Percentiles rank a stretch among this genome's conserved stretches.
Evolutionary conservation across 1,139 yeast genomes (phyloP).

Genomic region (Blastobotrys capitulatus): DNA sequence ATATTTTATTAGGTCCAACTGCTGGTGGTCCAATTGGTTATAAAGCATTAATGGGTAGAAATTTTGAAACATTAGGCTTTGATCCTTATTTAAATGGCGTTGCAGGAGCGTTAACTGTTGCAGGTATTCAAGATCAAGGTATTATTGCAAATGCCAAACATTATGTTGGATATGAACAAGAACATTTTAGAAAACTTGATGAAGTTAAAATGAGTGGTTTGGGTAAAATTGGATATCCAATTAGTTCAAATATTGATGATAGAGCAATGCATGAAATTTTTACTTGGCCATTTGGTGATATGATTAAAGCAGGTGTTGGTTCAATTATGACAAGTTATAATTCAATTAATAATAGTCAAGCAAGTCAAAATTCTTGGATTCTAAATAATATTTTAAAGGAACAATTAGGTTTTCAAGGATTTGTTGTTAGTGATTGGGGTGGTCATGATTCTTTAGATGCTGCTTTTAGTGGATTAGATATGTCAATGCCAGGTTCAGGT

Average conservation of each 20-base stretch:
- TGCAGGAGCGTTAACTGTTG: constrained; percentile 48
- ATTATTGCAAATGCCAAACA: constrained; percentile 53
- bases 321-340: constrained; percentile 61
- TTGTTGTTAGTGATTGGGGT: constrained; percentile 62
- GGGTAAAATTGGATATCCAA: constrained; percentile 7
- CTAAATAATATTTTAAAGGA: constrained; percentile 52
- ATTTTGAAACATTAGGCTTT: constrained; percentile 62
- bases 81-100: constrained; percentile 61
- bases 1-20: constrained; percentile 56
- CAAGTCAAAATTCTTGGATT: constrained; percentile 56
- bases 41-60: constrained; percentile 59
- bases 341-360: constrained; percentile 51
- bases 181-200: constrained; percentile 22
- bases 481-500: constrained; percentile 63
- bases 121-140: constrained; percentile 55
- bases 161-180: constrained; percentile 59
- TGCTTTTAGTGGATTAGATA: constrained; percentile 56
- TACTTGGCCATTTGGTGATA: constrained; percentile 64
- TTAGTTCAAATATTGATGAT: constrained; percentile 47
- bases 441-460: constrained; percentile 51
- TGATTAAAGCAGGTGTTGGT: constrained; percentile 57
- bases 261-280: constrained; percentile 58
- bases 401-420: constrained; percentile 63
- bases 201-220: background rate
- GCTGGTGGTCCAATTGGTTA: constrained; percentile 61